These are phyloP conservation scores for Eucalyptus decipiens DNA, from an alignment of 345 rosid species.

Conservation along the genomic window DNA sequence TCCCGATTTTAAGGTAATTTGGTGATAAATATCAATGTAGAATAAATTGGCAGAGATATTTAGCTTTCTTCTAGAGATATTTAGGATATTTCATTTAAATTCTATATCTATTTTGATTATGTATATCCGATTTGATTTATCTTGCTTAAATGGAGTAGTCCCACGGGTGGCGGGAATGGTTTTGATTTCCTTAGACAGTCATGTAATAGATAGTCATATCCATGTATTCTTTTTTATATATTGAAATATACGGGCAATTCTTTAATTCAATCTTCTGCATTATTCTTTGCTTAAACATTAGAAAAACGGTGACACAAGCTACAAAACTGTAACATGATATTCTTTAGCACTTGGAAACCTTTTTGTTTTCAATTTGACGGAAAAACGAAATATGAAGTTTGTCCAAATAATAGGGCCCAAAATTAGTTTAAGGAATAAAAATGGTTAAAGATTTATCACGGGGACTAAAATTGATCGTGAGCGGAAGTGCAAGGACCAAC, in stretches of 20 bases:
- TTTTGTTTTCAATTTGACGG: not conserved
- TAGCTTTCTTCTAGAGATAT: not conserved
- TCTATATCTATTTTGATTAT: too few relatives aligned
- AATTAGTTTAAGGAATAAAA: not conserved
- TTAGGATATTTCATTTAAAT: too few relatives aligned
- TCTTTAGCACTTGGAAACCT: not conserved
- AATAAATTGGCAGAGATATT: too few relatives aligned
- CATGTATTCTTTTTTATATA: too few relatives aligned
- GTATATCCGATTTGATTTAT: too few relatives aligned
- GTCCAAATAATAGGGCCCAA: not conserved
- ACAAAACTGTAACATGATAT: not conserved
- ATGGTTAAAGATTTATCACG: not conserved
- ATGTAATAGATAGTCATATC: too few relatives aligned
- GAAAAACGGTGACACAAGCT: not conserved
- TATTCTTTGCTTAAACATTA: too few relatives aligned
- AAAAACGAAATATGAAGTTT: not conserved
- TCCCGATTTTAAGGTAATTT: not conserved
- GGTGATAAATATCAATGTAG: not conserved
- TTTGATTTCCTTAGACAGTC: too few relatives aligned
- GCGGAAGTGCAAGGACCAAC: not conserved
- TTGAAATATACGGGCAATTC: too few relatives aligned
- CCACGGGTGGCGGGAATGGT: accelerated
- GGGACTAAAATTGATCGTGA: not conserved
- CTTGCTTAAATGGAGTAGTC: accelerated
- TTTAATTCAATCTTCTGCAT: too few relatives aligned